These are phyloP conservation scores for Leptomonas seymouri DNA, from an alignment of 208 protist species.

Conservation along the genomic window DNA sequence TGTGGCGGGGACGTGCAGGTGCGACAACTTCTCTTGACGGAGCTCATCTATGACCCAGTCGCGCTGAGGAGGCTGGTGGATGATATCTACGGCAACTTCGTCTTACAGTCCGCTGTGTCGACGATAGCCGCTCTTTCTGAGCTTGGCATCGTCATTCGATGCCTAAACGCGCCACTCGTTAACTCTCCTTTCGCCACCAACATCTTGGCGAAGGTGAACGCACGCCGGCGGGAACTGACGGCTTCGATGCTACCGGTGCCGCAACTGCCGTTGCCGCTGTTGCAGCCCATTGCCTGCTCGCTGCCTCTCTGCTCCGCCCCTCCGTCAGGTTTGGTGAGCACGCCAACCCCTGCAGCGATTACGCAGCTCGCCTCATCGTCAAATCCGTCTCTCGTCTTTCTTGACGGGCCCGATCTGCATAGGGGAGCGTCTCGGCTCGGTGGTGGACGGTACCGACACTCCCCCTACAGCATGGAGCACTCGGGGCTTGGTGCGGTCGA, in stretches of 20 bases:
- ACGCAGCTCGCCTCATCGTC: background rate
- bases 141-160: background rate
- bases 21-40: slow-evolving; percentile 65
- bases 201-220: slow-evolving; percentile 50
- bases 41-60: slow-evolving; percentile 77
- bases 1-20: slow-evolving; percentile 68
- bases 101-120: slow-evolving; percentile 73
- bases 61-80: slow-evolving; percentile 68
- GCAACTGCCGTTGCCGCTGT: background rate
- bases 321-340: background rate
- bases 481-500: too few relatives aligned
- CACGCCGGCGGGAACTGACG: slow-evolving; percentile 8
- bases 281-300: background rate
- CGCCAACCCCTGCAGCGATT: background rate
- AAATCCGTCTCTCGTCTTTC: background rate
- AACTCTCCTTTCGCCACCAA: slow-evolving; percentile 21
- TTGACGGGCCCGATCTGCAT: too few relatives aligned
- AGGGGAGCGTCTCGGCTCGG: too few relatives aligned
- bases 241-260: background rate
- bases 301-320: background rate
- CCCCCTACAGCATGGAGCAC: too few relatives aligned
- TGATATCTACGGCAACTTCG: slow-evolving; percentile 89
- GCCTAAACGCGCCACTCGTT: background rate
- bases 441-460: too few relatives aligned
- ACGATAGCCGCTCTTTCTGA: background rate